Evolutionary conservation across 805 yeast species (phyloP).

Genomic region (Wickerhamiella hasegawae): DNA sequence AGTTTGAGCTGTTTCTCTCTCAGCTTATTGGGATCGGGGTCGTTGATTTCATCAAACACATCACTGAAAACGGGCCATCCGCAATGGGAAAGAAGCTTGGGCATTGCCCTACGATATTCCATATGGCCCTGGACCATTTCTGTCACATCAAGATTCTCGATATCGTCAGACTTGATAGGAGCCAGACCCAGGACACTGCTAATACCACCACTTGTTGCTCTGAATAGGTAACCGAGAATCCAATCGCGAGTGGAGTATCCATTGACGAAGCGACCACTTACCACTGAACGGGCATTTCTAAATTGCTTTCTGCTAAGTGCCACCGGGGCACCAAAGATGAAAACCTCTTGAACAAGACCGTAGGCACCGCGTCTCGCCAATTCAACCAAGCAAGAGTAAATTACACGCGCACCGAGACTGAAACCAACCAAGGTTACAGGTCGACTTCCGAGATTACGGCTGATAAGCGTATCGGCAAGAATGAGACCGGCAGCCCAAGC

Average conservation of each 20-base stretch:
- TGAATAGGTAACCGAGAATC: slow-evolving; percentile 85
- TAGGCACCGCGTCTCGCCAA: slow-evolving; percentile 71
- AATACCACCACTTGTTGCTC: slow-evolving; percentile 92
- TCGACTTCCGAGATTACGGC: slow-evolving; percentile 78
- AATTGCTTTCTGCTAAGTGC: slow-evolving; percentile 67
- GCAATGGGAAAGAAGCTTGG: slow-evolving; percentile 48
- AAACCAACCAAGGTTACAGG: slow-evolving; percentile 90
- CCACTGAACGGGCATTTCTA: slow-evolving; percentile 64
- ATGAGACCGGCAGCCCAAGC: slow-evolving; percentile 94
- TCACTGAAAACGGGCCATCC: slow-evolving; percentile 78
- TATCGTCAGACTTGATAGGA: slow-evolving; percentile 30
- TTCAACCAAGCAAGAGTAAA: slow-evolving; percentile 77
- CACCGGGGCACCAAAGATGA: slow-evolving; percentile 75
- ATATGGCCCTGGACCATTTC: slow-evolving; percentile 84
- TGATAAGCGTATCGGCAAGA: slow-evolving; percentile 76
- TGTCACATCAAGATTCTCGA: slow-evolving; percentile 75
- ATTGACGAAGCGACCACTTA: slow-evolving; percentile 77
- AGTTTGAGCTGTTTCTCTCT: slow-evolving; percentile 66
- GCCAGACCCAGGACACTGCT: slow-evolving; percentile 84
- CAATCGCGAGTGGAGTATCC: slow-evolving; percentile 89
- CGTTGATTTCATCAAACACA: slow-evolving; percentile 90
- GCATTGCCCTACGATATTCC: slow-evolving; percentile 93
- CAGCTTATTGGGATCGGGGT: slow-evolving; percentile 77
- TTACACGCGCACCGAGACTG: slow-evolving; percentile 82
- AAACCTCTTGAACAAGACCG: slow-evolving; percentile 81